These are phyloP conservation scores for Monilinia aucupariae DNA, from an alignment of 2,329 filamentous ascomycete genomes.

Conservation along the genomic window DNA sequence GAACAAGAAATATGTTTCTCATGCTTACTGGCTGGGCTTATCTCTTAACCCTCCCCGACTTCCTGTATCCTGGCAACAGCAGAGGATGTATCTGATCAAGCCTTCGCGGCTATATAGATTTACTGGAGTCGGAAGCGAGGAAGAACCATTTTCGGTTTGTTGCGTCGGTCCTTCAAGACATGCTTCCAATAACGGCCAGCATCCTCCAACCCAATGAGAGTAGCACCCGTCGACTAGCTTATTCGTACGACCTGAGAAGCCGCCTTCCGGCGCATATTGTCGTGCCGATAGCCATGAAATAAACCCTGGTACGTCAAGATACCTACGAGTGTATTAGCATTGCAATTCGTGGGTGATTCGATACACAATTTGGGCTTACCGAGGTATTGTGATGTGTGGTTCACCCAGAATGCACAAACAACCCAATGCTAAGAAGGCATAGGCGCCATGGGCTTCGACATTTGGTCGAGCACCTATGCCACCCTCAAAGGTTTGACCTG, in stretches of 20 bases:
- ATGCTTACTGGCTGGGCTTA: conserved; percentile 79
- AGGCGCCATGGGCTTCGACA: conserved; percentile 91
- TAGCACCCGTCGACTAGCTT: conserved; percentile 98
- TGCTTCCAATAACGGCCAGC: conserved; percentile 86
- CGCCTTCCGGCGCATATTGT: conserved; percentile 86
- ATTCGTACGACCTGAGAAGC: conserved; percentile 90
- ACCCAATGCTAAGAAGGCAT: conserved; percentile 89
- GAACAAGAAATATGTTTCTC: conserved; percentile 16
- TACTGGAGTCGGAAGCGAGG: conserved; percentile 28
- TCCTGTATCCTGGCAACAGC: conserved; percentile 72
- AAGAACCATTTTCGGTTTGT: background rate
- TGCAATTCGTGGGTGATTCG: conserved; percentile 10
- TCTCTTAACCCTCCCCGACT: conserved; percentile 78
- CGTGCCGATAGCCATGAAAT: conserved; percentile 84
- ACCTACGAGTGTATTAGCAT: conserved; percentile 43
- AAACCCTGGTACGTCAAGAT: conserved; percentile 70
- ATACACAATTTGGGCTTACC: conserved; percentile 45
- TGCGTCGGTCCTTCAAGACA: conserved; percentile 50
- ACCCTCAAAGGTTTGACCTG: conserved; percentile 90
- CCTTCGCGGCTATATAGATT: conserved; percentile 76
- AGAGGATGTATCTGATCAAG: conserved; percentile 81
- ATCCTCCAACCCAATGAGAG: conserved; percentile 94
- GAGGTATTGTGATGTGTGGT: conserved; percentile 67
- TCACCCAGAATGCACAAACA: conserved; percentile 81
- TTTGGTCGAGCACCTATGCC: conserved; percentile 82